Conservation (phyloP, 129 eudicot genomes). For the Smallanthus sonchifolius region DNA sequence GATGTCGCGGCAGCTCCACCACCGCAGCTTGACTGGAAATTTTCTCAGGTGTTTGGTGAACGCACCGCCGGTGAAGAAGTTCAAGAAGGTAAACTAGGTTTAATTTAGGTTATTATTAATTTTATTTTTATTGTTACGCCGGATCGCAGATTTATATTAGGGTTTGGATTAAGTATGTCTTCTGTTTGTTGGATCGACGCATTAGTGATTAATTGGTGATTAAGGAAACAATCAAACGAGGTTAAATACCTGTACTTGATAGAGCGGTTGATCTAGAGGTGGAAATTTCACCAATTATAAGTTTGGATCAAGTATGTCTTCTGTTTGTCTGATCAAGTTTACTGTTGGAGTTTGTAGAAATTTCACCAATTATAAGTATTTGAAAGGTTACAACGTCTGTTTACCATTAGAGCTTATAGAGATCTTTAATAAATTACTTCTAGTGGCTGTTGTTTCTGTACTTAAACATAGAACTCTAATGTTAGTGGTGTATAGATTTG, state of each 20-base stretch:
- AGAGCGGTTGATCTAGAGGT: constrained; percentile 8
- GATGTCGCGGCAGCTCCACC: constrained; percentile 58
- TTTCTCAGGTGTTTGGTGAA: constrained; percentile 79
- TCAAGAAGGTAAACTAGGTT: constrained; percentile 48
- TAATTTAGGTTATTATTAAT: not conserved
- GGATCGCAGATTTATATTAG: constrained; percentile 29
- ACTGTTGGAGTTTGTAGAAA: not conserved
- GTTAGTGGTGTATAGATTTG: not conserved
- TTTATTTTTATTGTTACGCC: not conserved
- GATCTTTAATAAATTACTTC: not conserved
- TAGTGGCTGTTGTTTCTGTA: not conserved
- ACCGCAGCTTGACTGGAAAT: constrained; percentile 82
- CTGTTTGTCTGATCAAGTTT: constrained; percentile 17
- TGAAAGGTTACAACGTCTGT: constrained; percentile 6
- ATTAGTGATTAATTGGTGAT: constrained; percentile 4
- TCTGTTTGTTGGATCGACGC: constrained; percentile 19
- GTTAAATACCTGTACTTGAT: not conserved
- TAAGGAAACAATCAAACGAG: not conserved
- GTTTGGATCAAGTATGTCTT: too few relatives aligned
- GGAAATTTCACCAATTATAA: not conserved
- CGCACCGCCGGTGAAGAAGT: constrained; percentile 71
- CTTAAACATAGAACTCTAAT: not conserved
- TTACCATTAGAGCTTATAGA: not conserved
- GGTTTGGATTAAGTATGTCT: constrained; percentile 22
- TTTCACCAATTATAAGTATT: not conserved